Conservation (phyloP, 306 rosid genomes). For the Psophocarpus tetragonolobus region DNA sequence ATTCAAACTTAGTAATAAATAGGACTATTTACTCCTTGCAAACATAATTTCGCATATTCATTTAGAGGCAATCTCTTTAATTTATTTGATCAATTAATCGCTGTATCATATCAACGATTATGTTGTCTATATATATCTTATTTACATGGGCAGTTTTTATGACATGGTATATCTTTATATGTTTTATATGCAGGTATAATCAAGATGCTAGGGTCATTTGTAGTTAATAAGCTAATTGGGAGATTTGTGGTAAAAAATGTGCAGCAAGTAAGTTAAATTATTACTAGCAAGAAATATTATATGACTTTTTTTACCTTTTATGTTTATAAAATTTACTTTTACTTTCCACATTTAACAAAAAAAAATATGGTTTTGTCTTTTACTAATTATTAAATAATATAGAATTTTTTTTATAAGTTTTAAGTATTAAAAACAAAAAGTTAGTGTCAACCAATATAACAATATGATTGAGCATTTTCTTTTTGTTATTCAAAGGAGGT, state of each 20-base stretch:
- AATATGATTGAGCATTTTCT: neutral
- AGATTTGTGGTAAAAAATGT: constrained; percentile 51
- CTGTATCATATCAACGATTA: neutral
- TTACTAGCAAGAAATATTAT: neutral
- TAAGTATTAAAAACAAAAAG: neutral
- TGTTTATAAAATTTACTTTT: neutral
- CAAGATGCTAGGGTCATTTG: neutral
- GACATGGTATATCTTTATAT: neutral
- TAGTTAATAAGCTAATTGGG: constrained; percentile 37
- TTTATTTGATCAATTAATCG: neutral
- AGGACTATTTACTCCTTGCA: neutral
- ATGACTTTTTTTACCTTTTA: neutral
- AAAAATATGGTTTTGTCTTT: too few relatives aligned
- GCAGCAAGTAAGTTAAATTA: constrained; percentile 58
- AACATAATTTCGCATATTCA: neutral
- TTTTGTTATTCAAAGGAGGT: neutral
- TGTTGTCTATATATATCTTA: neutral
- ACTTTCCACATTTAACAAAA: neutral
- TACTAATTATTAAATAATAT: too few relatives aligned
- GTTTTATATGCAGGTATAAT: constrained; percentile 47
- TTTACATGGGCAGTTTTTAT: neutral
- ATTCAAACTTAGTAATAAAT: neutral
- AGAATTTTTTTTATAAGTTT: too few relatives aligned
- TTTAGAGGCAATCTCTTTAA: neutral
- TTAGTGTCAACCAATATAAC: too few relatives aligned